Conservation (phyloP, 2,329 filamentous ascomycete genomes). For the Neopestalotiopsis rosae region DNA sequence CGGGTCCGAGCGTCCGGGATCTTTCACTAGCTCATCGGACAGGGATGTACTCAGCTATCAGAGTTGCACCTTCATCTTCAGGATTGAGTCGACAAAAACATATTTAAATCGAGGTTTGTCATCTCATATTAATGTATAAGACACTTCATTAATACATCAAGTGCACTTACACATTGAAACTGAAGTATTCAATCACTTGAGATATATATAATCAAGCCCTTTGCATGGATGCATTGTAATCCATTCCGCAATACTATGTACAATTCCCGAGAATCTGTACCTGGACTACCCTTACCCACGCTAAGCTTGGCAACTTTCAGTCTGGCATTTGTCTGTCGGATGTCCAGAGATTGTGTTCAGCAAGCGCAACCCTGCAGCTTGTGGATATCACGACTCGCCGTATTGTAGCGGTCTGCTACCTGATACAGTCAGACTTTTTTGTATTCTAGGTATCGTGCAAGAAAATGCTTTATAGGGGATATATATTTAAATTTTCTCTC, state of each 20-base stretch:
- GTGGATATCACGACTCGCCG: constrained; percentile 2
- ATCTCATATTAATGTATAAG: too few species aligned
- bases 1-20: constrained; percentile 14
- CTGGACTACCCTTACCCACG: constrained; percentile 14
- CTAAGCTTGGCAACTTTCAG: background rate
- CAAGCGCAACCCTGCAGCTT: constrained; percentile 1
- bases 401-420: background rate
- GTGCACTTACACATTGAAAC: background rate
- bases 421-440: background rate
- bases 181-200: background rate
- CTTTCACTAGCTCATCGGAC: background rate
- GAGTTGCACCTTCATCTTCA: background rate
- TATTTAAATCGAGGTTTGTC: background rate
- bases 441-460: too few species aligned
- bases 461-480: too few species aligned
- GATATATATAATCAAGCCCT: background rate
- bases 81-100: background rate
- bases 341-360: background rate
- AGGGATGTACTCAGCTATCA: background rate
- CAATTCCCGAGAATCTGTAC: background rate
- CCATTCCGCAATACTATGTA: background rate
- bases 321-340: background rate
- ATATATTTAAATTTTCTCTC: background rate
- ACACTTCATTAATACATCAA: too few species aligned
- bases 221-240: background rate